A percentile compares a stretch with the other conserved stretches of the same genome.
These are phyloP conservation scores for Artemisia annua DNA, from an alignment of 129 eudicot species.

Conservation along the genomic window DNA sequence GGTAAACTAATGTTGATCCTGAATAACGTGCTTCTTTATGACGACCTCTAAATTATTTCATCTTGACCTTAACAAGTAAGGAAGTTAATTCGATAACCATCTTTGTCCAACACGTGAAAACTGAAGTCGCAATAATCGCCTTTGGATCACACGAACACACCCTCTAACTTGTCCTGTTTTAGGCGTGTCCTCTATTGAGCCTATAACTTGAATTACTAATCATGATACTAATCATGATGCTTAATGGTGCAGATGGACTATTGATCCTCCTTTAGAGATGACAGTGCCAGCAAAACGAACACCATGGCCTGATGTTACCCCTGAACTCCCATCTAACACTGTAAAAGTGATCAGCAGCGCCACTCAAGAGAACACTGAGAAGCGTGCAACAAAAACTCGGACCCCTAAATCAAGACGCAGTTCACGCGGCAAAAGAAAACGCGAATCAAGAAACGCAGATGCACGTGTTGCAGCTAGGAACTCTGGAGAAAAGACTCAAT, in stretches of 20 bases:
- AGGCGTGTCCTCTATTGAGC: too few relatives aligned
- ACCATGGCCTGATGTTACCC: constrained; percentile 94
- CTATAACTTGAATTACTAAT: neutral
- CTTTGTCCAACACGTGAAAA: too few relatives aligned
- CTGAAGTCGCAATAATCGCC: too few relatives aligned
- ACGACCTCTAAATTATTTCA: too few relatives aligned
- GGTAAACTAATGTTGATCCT: too few relatives aligned
- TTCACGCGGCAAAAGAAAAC: constrained; percentile 73
- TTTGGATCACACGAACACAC: too few relatives aligned
- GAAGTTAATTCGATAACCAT: too few relatives aligned
- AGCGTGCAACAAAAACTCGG: constrained; percentile 61
- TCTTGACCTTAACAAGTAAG: too few relatives aligned
- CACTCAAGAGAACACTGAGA: constrained; percentile 53
- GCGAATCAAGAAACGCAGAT: constrained; percentile 49
- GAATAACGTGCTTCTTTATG: too few relatives aligned
- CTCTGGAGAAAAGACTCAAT: constrained; percentile 33
- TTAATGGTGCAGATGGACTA: constrained; percentile 72
- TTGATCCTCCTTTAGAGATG: constrained; percentile 84
- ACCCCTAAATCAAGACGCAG: constrained; percentile 57
- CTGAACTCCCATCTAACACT: constrained; percentile 56
- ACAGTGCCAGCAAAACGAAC: constrained; percentile 91
- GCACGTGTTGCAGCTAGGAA: constrained; percentile 43
- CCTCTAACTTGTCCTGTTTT: too few relatives aligned
- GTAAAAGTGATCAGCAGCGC: constrained; percentile 32
- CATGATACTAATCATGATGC: neutral